Percentiles rank a stretch among this genome's conserved stretches.
These are phyloP conservation scores for Suillus clintonianus DNA, from an alignment of 768 basidiomycete species.

Conservation along the genomic window DNA sequence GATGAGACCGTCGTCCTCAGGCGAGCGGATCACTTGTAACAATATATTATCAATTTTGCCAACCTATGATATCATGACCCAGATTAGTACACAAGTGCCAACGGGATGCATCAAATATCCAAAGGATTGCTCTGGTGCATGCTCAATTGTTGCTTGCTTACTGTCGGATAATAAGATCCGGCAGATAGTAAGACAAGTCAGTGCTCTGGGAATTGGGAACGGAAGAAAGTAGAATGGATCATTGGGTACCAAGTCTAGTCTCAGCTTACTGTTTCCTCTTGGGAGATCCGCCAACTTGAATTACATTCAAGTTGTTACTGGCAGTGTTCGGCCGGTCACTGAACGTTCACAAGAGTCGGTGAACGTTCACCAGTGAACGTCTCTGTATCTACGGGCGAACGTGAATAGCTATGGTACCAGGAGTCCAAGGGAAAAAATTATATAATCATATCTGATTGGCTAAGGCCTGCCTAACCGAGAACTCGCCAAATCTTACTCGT, in stretches of 20 bases:
- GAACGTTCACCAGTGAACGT: neutral
- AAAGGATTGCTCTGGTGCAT: neutral
- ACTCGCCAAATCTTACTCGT: too few relatives aligned
- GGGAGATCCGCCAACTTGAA: conserved; percentile 40
- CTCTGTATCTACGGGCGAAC: neutral
- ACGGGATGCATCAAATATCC: neutral
- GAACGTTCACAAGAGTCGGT: neutral
- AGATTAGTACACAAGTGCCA: too few relatives aligned
- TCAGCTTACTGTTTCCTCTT: conserved; percentile 48
- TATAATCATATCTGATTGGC: too few relatives aligned
- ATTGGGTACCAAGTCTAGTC: conserved; percentile 41
- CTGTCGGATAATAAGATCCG: neutral
- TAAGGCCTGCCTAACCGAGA: too few relatives aligned
- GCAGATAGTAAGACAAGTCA: neutral
- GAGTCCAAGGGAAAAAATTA: too few relatives aligned
- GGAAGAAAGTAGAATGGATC: neutral
- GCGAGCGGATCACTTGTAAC: too few relatives aligned
- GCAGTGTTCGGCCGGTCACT: neutral
- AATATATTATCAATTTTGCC: neutral
- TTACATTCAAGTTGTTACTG: conserved; percentile 11
- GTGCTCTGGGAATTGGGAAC: neutral
- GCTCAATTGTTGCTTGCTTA: neutral
- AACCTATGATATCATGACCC: neutral
- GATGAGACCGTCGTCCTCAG: too few relatives aligned
- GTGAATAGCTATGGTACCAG: too few relatives aligned